phyloP scores from a whole-genome alignment of 805 yeast genomes.

The Hanseniaspora clermontiae region DNA sequence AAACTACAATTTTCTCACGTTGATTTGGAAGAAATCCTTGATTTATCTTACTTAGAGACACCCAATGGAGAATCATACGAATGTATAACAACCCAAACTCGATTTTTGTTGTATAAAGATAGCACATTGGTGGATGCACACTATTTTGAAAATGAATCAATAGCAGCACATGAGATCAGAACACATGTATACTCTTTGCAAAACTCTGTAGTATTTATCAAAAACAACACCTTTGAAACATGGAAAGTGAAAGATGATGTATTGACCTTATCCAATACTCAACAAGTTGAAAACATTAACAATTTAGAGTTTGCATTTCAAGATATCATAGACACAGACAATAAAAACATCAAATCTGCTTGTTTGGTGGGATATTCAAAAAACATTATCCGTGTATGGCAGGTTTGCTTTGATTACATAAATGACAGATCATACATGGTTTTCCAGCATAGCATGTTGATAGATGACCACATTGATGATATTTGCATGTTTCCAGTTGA shows the following conservation, averaged over 20 bases:
- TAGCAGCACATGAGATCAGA: neutral
- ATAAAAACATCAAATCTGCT: neutral
- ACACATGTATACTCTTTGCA: neutral
- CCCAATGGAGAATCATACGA: neutral
- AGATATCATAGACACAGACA: neutral
- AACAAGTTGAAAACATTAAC: neutral
- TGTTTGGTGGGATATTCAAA: neutral
- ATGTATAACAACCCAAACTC: neutral
- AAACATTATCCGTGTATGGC: neutral
- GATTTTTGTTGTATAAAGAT: neutral
- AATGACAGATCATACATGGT: neutral
- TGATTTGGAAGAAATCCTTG: neutral
- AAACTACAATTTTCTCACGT: neutral
- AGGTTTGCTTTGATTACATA: neutral
- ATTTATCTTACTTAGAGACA: neutral
- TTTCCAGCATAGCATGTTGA: conserved; percentile 3
- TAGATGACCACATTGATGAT: neutral
- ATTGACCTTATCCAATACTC: neutral
- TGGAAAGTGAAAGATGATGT: neutral
- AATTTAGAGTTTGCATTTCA: neutral
- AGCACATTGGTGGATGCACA: neutral
- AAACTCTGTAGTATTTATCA: neutral
- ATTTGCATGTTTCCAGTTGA: conserved; percentile 3
- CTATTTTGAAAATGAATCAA: neutral
- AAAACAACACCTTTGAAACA: neutral